A percentile compares a stretch with the other conserved stretches of the same genome.
phyloP scores from a whole-genome alignment of 805 yeast species.

The Nakazawaea sp. region DNA sequence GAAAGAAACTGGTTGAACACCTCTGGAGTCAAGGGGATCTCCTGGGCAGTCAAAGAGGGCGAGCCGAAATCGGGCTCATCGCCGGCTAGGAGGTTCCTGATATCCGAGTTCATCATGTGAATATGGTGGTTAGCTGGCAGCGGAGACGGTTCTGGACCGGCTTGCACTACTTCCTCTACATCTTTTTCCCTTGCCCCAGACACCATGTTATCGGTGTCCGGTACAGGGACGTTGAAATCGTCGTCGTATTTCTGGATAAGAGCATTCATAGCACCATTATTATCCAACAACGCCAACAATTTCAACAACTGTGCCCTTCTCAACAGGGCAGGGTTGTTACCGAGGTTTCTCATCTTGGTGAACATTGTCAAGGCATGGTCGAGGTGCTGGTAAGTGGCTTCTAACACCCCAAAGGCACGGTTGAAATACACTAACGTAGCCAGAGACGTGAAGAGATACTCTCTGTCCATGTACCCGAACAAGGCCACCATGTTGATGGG shows the following conservation, averaged over 20 bases:
- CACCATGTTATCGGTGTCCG: neutral
- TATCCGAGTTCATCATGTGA: neutral
- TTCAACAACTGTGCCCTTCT: slow-evolving; percentile 67
- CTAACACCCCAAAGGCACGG: slow-evolving; percentile 78
- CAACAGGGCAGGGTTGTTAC: slow-evolving; percentile 75
- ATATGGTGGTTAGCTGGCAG: neutral
- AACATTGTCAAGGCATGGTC: slow-evolving; percentile 68
- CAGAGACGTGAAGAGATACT: slow-evolving; percentile 70
- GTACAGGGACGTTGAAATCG: slow-evolving; percentile 13
- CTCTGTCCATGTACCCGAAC: slow-evolving; percentile 85
- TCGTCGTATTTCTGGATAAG: slow-evolving; percentile 55
- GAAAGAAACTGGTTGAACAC: slow-evolving; percentile 7
- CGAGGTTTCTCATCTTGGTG: slow-evolving; percentile 68
- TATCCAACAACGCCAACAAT: slow-evolving; percentile 58
- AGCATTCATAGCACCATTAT: slow-evolving; percentile 55
- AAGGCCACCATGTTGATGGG: slow-evolving; percentile 80
- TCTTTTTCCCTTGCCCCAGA: neutral
- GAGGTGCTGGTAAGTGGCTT: slow-evolving; percentile 61
- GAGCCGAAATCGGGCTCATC: neutral
- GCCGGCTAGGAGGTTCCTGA: neutral
- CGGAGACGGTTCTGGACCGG: neutral
- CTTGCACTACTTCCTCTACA: neutral
- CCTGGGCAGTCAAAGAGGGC: slow-evolving; percentile 3
- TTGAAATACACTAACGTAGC: slow-evolving; percentile 68
- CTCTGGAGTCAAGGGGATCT: slow-evolving; percentile 9